Evolutionary conservation across 176 grass and related monocot genomes (phyloP).

Genomic region (Alloteropsis semialata): DNA sequence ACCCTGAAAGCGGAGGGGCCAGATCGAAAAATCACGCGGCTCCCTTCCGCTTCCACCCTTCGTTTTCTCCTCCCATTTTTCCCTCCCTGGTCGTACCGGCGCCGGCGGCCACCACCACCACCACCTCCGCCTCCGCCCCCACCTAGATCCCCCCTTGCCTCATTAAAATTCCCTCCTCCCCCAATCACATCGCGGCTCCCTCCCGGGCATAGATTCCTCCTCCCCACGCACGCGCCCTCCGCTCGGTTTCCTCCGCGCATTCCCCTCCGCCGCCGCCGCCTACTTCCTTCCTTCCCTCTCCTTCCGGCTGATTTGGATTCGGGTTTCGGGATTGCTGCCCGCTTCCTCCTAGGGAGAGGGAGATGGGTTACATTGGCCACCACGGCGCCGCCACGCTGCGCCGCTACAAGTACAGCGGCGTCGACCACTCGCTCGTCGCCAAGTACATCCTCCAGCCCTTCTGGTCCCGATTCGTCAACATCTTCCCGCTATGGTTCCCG

Average conservation of each 20-base stretch:
- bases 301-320: not conserved
- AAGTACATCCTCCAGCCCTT: conserved; percentile 98
- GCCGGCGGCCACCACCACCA: conserved; percentile 19
- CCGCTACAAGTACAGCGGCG: conserved; percentile 92
- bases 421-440: conserved; percentile 88
- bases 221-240: not conserved
- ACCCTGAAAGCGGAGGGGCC: not conserved
- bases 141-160: conserved; percentile 7
- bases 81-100: not conserved
- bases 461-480: conserved; percentile 73
- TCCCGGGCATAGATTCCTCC: not conserved
- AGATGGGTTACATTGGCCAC: conserved; percentile 87
- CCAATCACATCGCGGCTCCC: conserved; percentile 20
- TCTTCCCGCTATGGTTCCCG: conserved; percentile 99
- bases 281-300: not conserved
- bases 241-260: not conserved
- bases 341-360: not conserved
- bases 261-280: not conserved
- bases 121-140: not conserved
- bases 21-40: not conserved
- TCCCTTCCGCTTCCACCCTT: not conserved
- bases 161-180: not conserved
- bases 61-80: not conserved
- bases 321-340: not conserved
- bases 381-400: conserved; percentile 83